Base-by-base conservation (phyloP, 179 eudicot species). In the Amaranthus tricolor region DNA sequence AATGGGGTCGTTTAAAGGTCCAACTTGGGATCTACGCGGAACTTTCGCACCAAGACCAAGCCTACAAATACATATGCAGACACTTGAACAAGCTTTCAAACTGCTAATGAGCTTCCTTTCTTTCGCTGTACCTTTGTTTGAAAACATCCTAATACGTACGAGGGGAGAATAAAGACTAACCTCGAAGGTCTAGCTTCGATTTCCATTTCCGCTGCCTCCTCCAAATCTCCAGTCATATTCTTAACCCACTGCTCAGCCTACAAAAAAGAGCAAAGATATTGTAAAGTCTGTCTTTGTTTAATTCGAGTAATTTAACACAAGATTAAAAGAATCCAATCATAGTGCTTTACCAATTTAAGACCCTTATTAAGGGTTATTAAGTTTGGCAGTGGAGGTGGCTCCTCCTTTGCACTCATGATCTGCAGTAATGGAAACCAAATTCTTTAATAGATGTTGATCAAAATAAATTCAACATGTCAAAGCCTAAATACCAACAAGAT, bases 31-130 rank as follows among this genome's bases (percentile, higher is more conserved):
- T 58, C 72, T 85, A 19, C 82, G 91, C 14, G 92, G 84, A 61
- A 84, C 92, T 55, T 66, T 83, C 64, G 97, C 92, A 70, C 97
- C 97, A 61, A 91, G 80, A 61, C 97, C 97, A 54, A 90, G 94
- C 88, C 97, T 91, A 73, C 53, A 79, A 59, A 74, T 9, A 78
- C 69, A 73, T 10, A 75, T 9, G 9, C 44, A 71, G 6, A 21
- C 20, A 51, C 49, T 52, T 0, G 5, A 12, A 45, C 24, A 70
- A 70, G 17, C 10, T 53, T 19, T 19, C 15, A 57, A 17, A 31
- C 21, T 47, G 17, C 40, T 15, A 20, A 59, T 10, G 9, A 45
- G 73, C n/a, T 54, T 24, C n/a, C 16, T 10, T 16, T 45, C 20
- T 8, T n/a, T 21, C n/a, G 65, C 20, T 2, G 12, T 21, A 24